Evolutionary conservation across 768 basidiomycete genomes (phyloP).

Genomic region (Mycena chlorophos): DNA sequence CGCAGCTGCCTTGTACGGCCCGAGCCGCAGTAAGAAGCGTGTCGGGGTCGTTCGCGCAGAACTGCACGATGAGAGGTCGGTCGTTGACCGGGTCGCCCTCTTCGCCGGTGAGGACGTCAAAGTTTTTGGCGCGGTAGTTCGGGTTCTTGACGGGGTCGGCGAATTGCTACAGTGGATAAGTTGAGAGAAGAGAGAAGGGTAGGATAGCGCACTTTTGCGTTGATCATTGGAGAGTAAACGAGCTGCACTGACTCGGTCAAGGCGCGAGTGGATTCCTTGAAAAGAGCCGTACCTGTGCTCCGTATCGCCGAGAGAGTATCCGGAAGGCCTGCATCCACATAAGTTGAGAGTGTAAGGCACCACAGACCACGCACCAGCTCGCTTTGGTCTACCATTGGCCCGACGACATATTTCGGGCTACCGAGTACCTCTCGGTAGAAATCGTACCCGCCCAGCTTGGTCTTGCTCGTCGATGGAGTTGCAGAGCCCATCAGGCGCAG

Average conservation of each 20-base stretch:
- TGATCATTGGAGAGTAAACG: constrained; percentile 98
- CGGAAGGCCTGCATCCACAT: constrained; percentile 74
- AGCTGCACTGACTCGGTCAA: constrained; percentile 47
- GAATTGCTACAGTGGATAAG: constrained; percentile 42
- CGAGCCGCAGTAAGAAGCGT: constrained; percentile 76
- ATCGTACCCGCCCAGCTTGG: constrained; percentile 73
- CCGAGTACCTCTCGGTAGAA: constrained; percentile 80
- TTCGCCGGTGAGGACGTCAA: constrained; percentile 70
- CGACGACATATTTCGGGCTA: constrained; percentile 86
- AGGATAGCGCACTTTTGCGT: constrained; percentile 64
- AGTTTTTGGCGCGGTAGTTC: constrained; percentile 60
- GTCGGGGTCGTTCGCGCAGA: constrained; percentile 89
- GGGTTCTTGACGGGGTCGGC: constrained; percentile 46
- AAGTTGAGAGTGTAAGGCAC: constrained; percentile 10
- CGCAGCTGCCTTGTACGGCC: constrained; percentile 75
- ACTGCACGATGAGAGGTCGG: constrained; percentile 87
- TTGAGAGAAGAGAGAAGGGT: neutral
- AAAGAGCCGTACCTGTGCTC: constrained; percentile 60
- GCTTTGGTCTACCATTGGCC: constrained; percentile 98
- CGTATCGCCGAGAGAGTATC: constrained; percentile 76
- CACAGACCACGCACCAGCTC: constrained; percentile 69
- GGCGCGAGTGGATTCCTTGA: constrained; percentile 13
- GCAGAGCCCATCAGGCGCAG: constrained; percentile 1
- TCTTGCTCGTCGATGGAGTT: neutral
- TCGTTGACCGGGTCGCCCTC: constrained; percentile 78